A percentile compares a stretch with the other conserved stretches of the same genome.
phyloP scores from a whole-genome alignment of 2,329 filamentous ascomycete species.

The Clonostachys chloroleuca region DNA sequence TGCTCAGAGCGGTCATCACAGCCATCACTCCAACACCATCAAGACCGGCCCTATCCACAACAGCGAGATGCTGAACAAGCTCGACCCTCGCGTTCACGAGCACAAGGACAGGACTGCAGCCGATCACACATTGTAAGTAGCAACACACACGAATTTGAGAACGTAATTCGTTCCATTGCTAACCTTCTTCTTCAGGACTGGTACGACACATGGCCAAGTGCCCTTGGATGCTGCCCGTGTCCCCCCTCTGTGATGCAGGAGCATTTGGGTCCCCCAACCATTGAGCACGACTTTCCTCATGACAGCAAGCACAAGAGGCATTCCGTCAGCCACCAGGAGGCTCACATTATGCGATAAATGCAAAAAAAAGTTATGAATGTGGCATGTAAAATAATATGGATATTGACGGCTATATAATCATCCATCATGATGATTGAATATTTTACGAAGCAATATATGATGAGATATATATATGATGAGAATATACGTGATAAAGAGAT shows the following conservation, averaged over 20 bases:
- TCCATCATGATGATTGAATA: too few species aligned
- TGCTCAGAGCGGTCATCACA: too few species aligned
- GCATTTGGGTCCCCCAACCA: slow-evolving; percentile 15
- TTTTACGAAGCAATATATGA: too few species aligned
- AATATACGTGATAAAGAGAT: too few species aligned
- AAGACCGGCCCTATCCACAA: slow-evolving; percentile 2
- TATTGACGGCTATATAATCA: background rate
- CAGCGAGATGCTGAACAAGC: slow-evolving; percentile 4
- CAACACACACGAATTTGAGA: too few species aligned
- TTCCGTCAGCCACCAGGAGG: slow-evolving; percentile 21
- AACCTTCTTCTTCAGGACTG: background rate
- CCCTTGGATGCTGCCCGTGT: slow-evolving; percentile 12
- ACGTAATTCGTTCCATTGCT: too few species aligned
- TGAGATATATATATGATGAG: too few species aligned
- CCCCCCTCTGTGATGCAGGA: slow-evolving; percentile 15
- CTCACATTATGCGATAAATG: slow-evolving; percentile 12
- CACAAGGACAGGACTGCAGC: background rate
- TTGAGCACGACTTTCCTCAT: slow-evolving; percentile 21
- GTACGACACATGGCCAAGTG: background rate
- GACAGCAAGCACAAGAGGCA: slow-evolving; percentile 15
- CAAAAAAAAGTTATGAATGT: background rate
- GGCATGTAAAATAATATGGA: too few species aligned
- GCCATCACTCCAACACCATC: background rate
- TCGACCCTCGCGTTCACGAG: slow-evolving; percentile 4
- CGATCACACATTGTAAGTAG: background rate